phyloP scores from a whole-genome alignment of 148 eudicot species.

The Linanthus parryae region DNA sequence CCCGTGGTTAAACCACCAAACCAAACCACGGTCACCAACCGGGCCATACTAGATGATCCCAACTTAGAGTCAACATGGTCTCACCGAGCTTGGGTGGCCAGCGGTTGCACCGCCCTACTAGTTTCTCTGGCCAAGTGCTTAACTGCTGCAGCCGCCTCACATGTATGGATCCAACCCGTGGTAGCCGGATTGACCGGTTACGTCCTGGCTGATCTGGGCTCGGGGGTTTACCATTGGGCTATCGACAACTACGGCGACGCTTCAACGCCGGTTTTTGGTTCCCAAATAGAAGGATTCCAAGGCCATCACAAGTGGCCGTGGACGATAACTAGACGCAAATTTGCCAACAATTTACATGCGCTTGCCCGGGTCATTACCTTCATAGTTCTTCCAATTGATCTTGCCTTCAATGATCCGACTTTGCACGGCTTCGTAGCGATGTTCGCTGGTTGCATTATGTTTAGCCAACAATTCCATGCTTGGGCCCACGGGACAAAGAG shows the following conservation, averaged over 20 bases:
- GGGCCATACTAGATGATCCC: constrained; percentile 38
- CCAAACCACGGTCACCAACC: constrained; percentile 7
- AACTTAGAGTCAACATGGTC: constrained; percentile 55
- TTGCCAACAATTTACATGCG: constrained; percentile 71
- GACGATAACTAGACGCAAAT: constrained; percentile 66
- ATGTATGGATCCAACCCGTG: constrained; percentile 49
- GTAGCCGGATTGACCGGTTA: constrained; percentile 59
- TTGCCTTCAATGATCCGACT: constrained; percentile 33
- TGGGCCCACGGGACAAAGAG: constrained; percentile 88
- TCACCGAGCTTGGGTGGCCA: constrained; percentile 68
- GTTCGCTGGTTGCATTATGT: constrained; percentile 75
- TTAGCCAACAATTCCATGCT: constrained; percentile 89
- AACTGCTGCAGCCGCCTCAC: constrained; percentile 23
- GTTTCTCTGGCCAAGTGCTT: constrained; percentile 49
- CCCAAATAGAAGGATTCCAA: constrained; percentile 79
- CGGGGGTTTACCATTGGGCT: constrained; percentile 93
- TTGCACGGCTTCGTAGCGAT: constrained; percentile 45
- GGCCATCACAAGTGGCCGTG: constrained; percentile 90
- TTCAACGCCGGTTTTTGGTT: constrained; percentile 61
- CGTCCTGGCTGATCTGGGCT: constrained; percentile 73
- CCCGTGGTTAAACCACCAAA: background rate
- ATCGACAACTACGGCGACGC: constrained; percentile 73
- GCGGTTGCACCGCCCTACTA: constrained; percentile 66
- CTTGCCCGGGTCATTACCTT: constrained; percentile 45
- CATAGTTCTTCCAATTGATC: constrained; percentile 47